These are phyloP conservation scores for Cercospora zeina DNA, from an alignment of 2,329 filamentous ascomycete species.

Conservation along the genomic window DNA sequence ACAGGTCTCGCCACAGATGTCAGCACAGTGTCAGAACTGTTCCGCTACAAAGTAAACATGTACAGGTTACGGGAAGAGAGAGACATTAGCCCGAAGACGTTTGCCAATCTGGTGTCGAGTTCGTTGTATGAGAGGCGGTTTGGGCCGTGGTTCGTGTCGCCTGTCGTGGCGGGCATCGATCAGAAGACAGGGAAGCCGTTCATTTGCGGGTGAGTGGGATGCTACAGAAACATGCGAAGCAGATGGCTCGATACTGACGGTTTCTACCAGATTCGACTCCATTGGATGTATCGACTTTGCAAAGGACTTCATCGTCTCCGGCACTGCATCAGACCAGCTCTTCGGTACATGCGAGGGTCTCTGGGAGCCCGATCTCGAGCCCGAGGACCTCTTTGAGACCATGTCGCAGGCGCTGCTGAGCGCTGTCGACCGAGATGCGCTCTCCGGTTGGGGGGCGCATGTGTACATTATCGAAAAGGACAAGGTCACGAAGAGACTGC, in stretches of 20 bases:
- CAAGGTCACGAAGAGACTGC: slow-evolving; percentile 97
- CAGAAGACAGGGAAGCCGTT: slow-evolving; percentile 92
- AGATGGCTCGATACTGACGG: neutral
- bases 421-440: slow-evolving; percentile 91
- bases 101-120: slow-evolving; percentile 91
- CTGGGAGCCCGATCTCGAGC: slow-evolving; percentile 94
- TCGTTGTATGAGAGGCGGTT: slow-evolving; percentile 94
- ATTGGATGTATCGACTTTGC: slow-evolving; percentile 99
- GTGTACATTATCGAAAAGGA: slow-evolving; percentile 99
- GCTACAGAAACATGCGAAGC: no score
- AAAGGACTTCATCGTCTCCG: slow-evolving; percentile 98
- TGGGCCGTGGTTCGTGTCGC: slow-evolving; percentile 93
- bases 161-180: slow-evolving; percentile 92
- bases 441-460: slow-evolving; percentile 97
- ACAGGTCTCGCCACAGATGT: slow-evolving; percentile 97
- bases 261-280: slow-evolving; percentile 70
- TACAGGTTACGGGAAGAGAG: slow-evolving; percentile 98
- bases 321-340: slow-evolving; percentile 93
- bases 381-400: slow-evolving; percentile 96
- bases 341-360: slow-evolving; percentile 98
- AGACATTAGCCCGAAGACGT: slow-evolving; percentile 88
- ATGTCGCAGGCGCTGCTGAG: slow-evolving; percentile 94
- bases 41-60: slow-evolving; percentile 99
- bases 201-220: slow-evolving; percentile 69
- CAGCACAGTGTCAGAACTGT: slow-evolving; percentile 88